Percentiles rank a stretch among this genome's conserved stretches.
Evolutionary conservation across 2,329 filamentous ascomycete species (phyloP).

Genomic region (Alternaria rosae): DNA sequence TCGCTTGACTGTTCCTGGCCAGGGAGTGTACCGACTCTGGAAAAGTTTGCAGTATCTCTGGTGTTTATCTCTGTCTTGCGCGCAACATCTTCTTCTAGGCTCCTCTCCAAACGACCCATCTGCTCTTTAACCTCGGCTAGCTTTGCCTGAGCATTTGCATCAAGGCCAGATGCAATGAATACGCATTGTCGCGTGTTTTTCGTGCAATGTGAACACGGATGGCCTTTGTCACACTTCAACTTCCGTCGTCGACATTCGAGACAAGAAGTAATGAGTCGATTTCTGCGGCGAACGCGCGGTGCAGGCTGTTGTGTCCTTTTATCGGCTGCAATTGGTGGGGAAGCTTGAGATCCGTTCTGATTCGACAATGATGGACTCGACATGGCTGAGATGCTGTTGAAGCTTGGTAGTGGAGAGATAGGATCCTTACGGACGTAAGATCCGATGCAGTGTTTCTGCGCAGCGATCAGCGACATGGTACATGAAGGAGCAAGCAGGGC

Average conservation of each 20-base stretch:
- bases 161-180: conserved; percentile 72
- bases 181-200: conserved; percentile 62
- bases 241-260: conserved; percentile 69
- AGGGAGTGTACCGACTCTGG: conserved; percentile 22
- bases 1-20: conserved; percentile 60
- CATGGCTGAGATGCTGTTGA: conserved; percentile 9
- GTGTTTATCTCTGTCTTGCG: conserved; percentile 45
- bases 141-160: conserved; percentile 72
- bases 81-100: conserved; percentile 73
- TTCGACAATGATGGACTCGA: conserved; percentile 6
- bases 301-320: conserved; percentile 30
- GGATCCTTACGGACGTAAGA: conserved; percentile 12
- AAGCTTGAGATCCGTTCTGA: conserved; percentile 4
- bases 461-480: conserved; percentile 8
- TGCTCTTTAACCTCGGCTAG: conserved; percentile 81
- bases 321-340: conserved; percentile 14
- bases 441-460: not conserved
- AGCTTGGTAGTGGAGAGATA: not conserved
- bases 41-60: not conserved
- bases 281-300: conserved; percentile 46
- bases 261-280: conserved; percentile 50
- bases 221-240: conserved; percentile 76
- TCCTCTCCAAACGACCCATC: conserved; percentile 74
- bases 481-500: not conserved
- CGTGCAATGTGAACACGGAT: conserved; percentile 74